phyloP scores from a whole-genome alignment of 495 filamentous ascomycete genomes.

The Aspergillus egyptiacus region DNA sequence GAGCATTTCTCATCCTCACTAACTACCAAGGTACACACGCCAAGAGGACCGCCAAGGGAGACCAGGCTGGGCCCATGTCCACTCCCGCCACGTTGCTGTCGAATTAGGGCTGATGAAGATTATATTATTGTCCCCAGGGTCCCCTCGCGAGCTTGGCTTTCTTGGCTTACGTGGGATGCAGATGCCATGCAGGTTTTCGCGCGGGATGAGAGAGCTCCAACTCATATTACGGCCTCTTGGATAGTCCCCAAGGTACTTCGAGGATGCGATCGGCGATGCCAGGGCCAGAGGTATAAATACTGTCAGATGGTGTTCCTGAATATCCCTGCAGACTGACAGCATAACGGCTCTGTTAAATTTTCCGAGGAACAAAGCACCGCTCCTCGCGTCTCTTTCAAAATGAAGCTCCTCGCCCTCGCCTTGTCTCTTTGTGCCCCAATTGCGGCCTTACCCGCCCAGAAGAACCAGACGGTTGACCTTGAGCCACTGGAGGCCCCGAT shows the following conservation, averaged over 20 bases:
- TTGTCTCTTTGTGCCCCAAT: slow-evolving; percentile 6
- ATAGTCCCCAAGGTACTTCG: background rate
- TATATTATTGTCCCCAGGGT: slow-evolving; percentile 3
- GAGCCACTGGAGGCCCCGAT: slow-evolving; percentile 7
- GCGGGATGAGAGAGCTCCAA: background rate
- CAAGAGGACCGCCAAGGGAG: slow-evolving; percentile 10
- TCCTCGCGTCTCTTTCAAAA: slow-evolving; percentile 8
- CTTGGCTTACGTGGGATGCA: slow-evolving; percentile 2
- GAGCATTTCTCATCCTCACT: slow-evolving; percentile 7
- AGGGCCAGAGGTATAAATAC: slow-evolving; percentile 7
- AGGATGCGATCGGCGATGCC: no score
- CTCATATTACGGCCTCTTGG: background rate
- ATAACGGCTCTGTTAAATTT: background rate
- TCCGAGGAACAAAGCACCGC: background rate
- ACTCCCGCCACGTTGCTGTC: no score
- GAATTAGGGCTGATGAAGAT: no score
- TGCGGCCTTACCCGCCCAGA: slow-evolving; percentile 1
- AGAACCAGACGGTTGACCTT: slow-evolving; percentile 2
- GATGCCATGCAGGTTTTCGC: slow-evolving; percentile 3
- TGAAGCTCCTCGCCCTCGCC: slow-evolving; percentile 8
- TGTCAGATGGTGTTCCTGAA: background rate
- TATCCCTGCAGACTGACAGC: slow-evolving; percentile 5
- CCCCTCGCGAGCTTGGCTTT: slow-evolving; percentile 9
- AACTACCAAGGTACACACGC: slow-evolving; percentile 14
- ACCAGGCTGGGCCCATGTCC: no score